Evolutionary conservation across 1,139 yeast genomes (phyloP), one percentile per base, ranked within the genome.

Genomic region (Hanseniaspora uvarum): DNA sequence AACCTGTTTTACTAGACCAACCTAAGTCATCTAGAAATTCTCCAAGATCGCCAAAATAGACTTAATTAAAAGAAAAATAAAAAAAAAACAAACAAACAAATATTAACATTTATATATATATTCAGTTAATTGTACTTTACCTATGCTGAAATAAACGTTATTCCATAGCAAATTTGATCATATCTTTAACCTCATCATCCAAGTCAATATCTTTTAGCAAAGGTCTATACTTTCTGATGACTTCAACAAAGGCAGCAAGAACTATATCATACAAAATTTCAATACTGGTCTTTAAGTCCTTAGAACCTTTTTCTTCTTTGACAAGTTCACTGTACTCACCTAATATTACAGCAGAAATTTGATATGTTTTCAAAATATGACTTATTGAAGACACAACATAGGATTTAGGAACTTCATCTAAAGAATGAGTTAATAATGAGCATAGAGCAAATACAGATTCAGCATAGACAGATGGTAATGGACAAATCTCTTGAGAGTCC

Each of bases 1-100:
- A 92, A 67, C 99, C 99, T 0, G 97, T 92, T 0, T 75, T 92
- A 56, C 75, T 92, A 58, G 98, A 92, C 62, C 74, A 70, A 50
- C 56, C 58, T 21, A 54, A 53, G 34, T 18, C 31, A 28, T 30
- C 41, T 16, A 47, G 16, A 43, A 19, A 40, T 14, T 23, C 39
- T n/a, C 51, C 54, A 14, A 46, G 56, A 19, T 54, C 58, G 1
- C 44, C 56, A 30, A 21, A 26, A 16, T 18, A 19, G 12, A 7
- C 23, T 38, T 21, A 19, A 21, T n/a, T 14, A 34, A 33, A 12
- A 23, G 19, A 41, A 5, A 43, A 23, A 33, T 37, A 26, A 26
- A 34, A 18, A 43, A 7, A 30, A 30, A 30, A 30, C 14, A 40
- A 39, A 39, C 28, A 18, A 40, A 40, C 33, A 40, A n/a, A 38